These are phyloP conservation scores for Solanum ossicruentum DNA, from an alignment of 257 asterid species.

Conservation along the genomic window DNA sequence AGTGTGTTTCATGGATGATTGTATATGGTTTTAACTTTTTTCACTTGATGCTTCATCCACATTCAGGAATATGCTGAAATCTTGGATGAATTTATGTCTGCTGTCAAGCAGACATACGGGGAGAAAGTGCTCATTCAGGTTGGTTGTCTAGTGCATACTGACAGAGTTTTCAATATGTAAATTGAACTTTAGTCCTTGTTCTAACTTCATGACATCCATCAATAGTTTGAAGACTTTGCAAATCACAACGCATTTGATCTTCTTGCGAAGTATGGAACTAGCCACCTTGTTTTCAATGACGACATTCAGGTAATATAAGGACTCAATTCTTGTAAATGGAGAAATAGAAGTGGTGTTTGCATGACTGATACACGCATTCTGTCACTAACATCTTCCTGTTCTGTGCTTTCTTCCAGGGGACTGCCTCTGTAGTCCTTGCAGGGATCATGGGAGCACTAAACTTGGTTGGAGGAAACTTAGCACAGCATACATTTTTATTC, in stretches of 20 bases:
- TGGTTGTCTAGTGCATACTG: background rate
- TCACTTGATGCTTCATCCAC: background rate
- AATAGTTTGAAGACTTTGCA: constrained; percentile 80
- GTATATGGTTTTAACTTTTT: background rate
- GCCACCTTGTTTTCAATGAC: constrained; percentile 74
- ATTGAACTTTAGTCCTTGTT: background rate
- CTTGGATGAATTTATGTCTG: constrained; percentile 66
- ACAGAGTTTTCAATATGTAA: background rate
- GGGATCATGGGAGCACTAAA: constrained; percentile 59
- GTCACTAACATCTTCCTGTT: background rate
- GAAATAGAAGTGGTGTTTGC: background rate
- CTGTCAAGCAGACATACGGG: constrained; percentile 73
- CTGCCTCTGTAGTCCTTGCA: constrained; percentile 76
- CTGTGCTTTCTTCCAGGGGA: constrained; percentile 37
- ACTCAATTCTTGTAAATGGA: background rate
- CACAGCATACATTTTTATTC: constrained; percentile 58
- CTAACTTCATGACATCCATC: background rate
- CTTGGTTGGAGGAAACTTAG: constrained; percentile 53
- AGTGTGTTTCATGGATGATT: background rate
- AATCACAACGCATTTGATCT: constrained; percentile 84
- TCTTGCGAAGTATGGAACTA: constrained; percentile 50
- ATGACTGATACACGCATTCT: background rate
- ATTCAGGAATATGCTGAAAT: constrained; percentile 69
- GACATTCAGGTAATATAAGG: constrained; percentile 51
- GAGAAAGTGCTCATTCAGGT: constrained; percentile 82